These are phyloP conservation scores for Verticillium nonalfalfae DNA, from an alignment of 2,329 filamentous ascomycete species.

Conservation along the genomic window DNA sequence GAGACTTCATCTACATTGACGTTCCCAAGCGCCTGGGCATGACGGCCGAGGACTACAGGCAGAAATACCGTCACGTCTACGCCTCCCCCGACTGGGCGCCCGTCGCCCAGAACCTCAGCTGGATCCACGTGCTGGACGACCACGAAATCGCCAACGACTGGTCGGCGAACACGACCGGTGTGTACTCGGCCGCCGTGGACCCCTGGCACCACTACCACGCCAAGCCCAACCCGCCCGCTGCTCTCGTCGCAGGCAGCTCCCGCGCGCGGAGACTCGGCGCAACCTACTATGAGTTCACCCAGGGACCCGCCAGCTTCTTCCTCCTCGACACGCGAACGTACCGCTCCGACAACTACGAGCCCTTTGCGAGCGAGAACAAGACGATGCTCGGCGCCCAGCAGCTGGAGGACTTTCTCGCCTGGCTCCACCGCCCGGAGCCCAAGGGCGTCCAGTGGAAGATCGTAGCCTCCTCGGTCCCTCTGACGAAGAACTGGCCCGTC, in stretches of 20 bases:
- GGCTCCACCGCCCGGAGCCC: slow-evolving; percentile 66
- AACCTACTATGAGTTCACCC: slow-evolving; percentile 84
- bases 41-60: slow-evolving; percentile 68
- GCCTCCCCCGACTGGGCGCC: slow-evolving; percentile 85
- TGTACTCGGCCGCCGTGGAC: slow-evolving; percentile 74
- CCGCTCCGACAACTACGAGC: slow-evolving; percentile 59
- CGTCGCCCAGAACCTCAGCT: slow-evolving; percentile 74
- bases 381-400: slow-evolving; percentile 84
- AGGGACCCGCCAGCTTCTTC: slow-evolving; percentile 91
- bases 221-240: slow-evolving; percentile 70
- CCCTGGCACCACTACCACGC: slow-evolving; percentile 86
- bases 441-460: slow-evolving; percentile 88
- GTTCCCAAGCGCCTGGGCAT: slow-evolving; percentile 76
- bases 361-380: slow-evolving; percentile 59
- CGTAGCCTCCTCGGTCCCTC: slow-evolving; percentile 82
- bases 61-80: slow-evolving; percentile 94
- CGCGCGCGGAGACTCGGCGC: slow-evolving; percentile 40
- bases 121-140: slow-evolving; percentile 95
- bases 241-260: slow-evolving; percentile 40
- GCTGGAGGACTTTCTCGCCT: slow-evolving; percentile 71
- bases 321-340: slow-evolving; percentile 89
- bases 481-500: slow-evolving; percentile 96
- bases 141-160: slow-evolving; percentile 97
- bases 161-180: slow-evolving; percentile 72
- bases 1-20: slow-evolving; percentile 87